A percentile compares a stretch with the other conserved stretches of the same genome.
Conservation (phyloP, 225 moss, liverwort and hornwort species). For the Rhytidiadelphus loreus region DNA sequence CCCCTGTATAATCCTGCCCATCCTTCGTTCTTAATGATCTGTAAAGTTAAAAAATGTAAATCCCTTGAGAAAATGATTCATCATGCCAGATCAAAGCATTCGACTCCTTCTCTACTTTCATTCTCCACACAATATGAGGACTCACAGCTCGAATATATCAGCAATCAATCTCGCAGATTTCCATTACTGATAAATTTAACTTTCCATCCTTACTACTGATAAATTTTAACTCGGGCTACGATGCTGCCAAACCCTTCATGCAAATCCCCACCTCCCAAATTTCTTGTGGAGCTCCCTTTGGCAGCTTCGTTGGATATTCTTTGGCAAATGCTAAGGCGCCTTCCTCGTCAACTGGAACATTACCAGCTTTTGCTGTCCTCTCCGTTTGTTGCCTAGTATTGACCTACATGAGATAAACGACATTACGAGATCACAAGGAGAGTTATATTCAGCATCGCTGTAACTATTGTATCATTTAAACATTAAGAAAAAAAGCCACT, state of each 20-base stretch:
- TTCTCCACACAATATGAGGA: background rate
- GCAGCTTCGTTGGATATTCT: slow-evolving; percentile 15
- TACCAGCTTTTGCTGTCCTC: slow-evolving; percentile 45
- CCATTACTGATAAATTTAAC: background rate
- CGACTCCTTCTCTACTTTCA: background rate
- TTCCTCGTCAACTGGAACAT: slow-evolving; percentile 1
- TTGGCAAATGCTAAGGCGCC: slow-evolving; percentile 8
- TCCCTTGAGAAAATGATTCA: background rate
- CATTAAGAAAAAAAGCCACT: background rate
- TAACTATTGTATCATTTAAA: background rate
- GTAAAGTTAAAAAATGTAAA: background rate
- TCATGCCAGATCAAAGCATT: background rate
- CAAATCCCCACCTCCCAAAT: slow-evolving; percentile 9
- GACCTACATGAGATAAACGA: slow-evolving; percentile 25
- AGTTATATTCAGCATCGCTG: background rate
- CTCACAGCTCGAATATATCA: background rate
- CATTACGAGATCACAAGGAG: background rate
- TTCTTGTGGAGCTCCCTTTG: slow-evolving; percentile 22
- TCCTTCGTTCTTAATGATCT: slow-evolving; percentile 71
- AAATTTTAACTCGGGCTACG: background rate
- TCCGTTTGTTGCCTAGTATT: slow-evolving; percentile 89
- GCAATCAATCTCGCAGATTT: background rate
- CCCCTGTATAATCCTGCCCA: slow-evolving; percentile 84
- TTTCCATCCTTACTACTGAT: background rate
- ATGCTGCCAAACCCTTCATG: background rate